Base-by-base conservation (phyloP, 805 yeast genomes). In the Ogataea paradorogensis region DNA sequence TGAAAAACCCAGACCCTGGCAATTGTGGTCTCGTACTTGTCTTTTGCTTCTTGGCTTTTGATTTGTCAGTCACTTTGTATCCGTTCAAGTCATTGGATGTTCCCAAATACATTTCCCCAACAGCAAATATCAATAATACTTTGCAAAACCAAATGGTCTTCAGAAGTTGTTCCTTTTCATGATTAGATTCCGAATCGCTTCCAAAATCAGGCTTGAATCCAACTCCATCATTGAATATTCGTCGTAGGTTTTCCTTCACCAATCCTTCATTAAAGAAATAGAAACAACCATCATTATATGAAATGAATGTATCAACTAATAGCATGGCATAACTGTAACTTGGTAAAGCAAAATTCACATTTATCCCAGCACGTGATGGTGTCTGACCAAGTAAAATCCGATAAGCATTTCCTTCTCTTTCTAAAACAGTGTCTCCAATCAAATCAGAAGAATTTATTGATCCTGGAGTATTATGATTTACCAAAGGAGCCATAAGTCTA, bases 141-240 rank as follows among this genome's bases (percentile, higher is more conserved):
- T 84, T 84, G 63, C 91, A 83, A 52, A 82, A 82, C 88, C 90
- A 84, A 32, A 84, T 82, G 0, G 89, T 80, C 56, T 84, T 88
- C 38, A 82, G 65, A 21, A 82, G 76, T 5, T 84, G 73, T 46
- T 82, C 79, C 22, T 48, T 48, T 15, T 56, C 74, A 5, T 61
- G 58, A 23, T 66, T 61, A 3, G 32, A 36, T 36, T 50, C 45
- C 10, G 46, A 30, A 5, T 52, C 58, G 26, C 47, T 50, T 20
- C 62, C 62, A 43, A 52, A 52, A 39, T 56, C 62, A 11, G 58
- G 57, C 50, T 46, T 54, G 39, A 59, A 58, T 7, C 53, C 54
- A 10, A 27, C 57, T 57, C 52, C 51, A 13, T 55, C 80, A 21
- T 81, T 75, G 56, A 82, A 84, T 15, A 83, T 69, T 45, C 81